Conservation (phyloP, 352 stramenopile species). For the Globisporangium alternatum region DNA sequence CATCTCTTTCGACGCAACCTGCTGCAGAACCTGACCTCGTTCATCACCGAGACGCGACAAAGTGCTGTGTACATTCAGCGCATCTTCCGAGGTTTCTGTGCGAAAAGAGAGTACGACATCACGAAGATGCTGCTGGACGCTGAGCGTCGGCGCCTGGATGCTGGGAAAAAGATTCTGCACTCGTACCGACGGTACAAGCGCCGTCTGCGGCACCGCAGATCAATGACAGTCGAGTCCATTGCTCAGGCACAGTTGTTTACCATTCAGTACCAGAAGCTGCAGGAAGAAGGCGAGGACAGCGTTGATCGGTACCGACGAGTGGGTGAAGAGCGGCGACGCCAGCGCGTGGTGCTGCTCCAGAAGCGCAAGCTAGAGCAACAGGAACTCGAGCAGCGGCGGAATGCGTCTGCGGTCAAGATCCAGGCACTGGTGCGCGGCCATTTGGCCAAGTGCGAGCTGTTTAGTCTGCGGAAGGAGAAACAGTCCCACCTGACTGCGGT, state of each 20-base stretch:
- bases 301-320: conserved; percentile 45
- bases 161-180: conserved; percentile 37
- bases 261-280: conserved; percentile 37
- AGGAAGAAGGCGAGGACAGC: conserved; percentile 22
- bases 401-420: conserved; percentile 39
- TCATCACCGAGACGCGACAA: conserved; percentile 27
- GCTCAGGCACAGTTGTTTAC: conserved; percentile 48
- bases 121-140: conserved; percentile 22
- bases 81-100: conserved; percentile 43
- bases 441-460: conserved; percentile 29
- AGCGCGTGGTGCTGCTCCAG: conserved; percentile 50
- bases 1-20: conserved; percentile 35
- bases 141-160: conserved; percentile 18
- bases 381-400: conserved; percentile 39
- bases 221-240: conserved; percentile 58
- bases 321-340: conserved; percentile 46
- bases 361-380: conserved; percentile 53
- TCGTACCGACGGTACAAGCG: conserved; percentile 46
- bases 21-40: conserved; percentile 29
- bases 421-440: conserved; percentile 48
- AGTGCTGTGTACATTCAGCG: conserved; percentile 54
- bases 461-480: conserved; percentile 35
- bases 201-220: conserved; percentile 36
- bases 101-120: conserved; percentile 34
- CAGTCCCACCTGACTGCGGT: conserved; percentile 53